Base-by-base conservation (phyloP, 371 early-diverging fungal species). In the Haplosporangium sp. region DNA sequence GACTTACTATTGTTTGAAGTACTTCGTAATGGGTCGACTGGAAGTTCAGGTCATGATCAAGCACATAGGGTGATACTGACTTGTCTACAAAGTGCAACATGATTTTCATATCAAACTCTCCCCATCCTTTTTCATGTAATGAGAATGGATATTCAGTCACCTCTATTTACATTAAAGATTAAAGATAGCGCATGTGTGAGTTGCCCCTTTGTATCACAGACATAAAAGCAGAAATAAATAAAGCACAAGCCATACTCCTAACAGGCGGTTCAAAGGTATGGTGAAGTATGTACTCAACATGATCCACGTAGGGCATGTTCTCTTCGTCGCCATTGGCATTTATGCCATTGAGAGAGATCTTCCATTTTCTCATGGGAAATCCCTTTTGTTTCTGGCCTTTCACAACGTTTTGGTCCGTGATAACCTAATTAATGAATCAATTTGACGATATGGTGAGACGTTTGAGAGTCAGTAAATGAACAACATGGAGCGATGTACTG, bases 251-350 rank as follows among this genome's bases (percentile, higher is more conserved):
- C 82, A 71, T 88, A 90, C 92, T 89, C 86, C 89, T 77, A 68
- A 86, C 81, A 17, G 90, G 89, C 63, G 87, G 89, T 10, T 84
- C 86, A 81, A 93, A 93, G 0, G 92, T 90, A 39, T 89, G 90
- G 71, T 93, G 93, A n/a, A 93, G 81, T 17, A 89, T 85, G 66
- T 92, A 93, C 72, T 92, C 93, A 38, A 93, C 92, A 72, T 90
- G 85, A 63, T 91, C 91, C 55, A 93, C 74, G 37, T 90, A 82
- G 11, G 85, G 85, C 61, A 92, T 71, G 52, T 76, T 78, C 19
- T 86, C 85, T n/a, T 84, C 84, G 35, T 84, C 83, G 75, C 87
- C 88, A 53, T 85, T 86, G 5, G 85, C 72, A 53, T 82, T 78
- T 39, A 88, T 71, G 3, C 88, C 90, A 17, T 83, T 81, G 2